phyloP scores from a whole-genome alignment of 2,329 filamentous ascomycete genomes.

The Fusarium transvaalense region DNA sequence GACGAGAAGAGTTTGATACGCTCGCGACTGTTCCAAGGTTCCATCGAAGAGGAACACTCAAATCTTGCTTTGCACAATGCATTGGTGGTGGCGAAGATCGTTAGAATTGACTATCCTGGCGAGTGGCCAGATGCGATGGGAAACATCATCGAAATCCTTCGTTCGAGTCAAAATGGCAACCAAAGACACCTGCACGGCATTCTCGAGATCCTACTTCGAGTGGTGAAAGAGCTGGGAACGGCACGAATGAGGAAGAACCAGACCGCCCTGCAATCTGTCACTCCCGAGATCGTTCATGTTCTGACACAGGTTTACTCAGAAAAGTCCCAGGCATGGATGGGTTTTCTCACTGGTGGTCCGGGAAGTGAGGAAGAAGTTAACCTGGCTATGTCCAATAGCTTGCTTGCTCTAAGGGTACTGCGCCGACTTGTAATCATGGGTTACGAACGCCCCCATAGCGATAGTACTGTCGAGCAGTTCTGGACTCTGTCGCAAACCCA shows the following conservation, averaged over 20 bases:
- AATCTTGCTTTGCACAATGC: slow-evolving; percentile 89
- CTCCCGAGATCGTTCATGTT: slow-evolving; percentile 86
- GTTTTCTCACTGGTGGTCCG: slow-evolving; percentile 67
- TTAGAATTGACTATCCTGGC: slow-evolving; percentile 87
- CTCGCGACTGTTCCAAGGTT: slow-evolving; percentile 78
- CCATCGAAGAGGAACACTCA: slow-evolving; percentile 79
- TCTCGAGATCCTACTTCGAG: slow-evolving; percentile 82
- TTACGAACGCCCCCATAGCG: slow-evolving; percentile 86
- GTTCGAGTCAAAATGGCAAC: slow-evolving; percentile 64
- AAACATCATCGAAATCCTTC: slow-evolving; percentile 73
- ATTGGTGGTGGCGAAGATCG: slow-evolving; percentile 86
- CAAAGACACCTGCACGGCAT: slow-evolving; percentile 77
- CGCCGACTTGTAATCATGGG: slow-evolving; percentile 83
- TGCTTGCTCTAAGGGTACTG: slow-evolving; percentile 82
- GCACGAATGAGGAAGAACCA: slow-evolving; percentile 81
- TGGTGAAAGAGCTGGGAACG: slow-evolving; percentile 91
- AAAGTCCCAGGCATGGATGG: slow-evolving; percentile 77
- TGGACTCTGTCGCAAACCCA: slow-evolving; percentile 85
- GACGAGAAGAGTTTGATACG: slow-evolving; percentile 84
- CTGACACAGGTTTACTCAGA: slow-evolving; percentile 82
- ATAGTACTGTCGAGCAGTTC: slow-evolving; percentile 79
- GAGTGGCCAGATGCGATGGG: slow-evolving; percentile 80
- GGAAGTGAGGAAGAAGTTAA: slow-evolving; percentile 70
- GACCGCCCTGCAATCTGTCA: slow-evolving; percentile 79
- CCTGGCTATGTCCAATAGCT: slow-evolving; percentile 78